Base-by-base conservation (phyloP, 306 rosid genomes). In the Lathyrus aphaca region DNA sequence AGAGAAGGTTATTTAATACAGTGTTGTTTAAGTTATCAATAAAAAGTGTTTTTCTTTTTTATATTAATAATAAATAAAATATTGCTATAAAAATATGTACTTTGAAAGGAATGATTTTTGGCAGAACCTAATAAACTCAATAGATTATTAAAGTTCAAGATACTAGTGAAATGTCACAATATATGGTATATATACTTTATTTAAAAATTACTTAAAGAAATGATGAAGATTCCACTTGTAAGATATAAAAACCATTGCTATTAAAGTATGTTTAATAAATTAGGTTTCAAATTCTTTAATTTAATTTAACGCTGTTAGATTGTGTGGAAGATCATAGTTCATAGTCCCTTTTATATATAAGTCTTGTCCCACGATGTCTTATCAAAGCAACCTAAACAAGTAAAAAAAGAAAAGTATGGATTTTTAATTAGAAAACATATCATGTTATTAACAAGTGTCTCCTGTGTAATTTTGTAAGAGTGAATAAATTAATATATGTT, bases 21-120 rank as follows among this genome's bases (percentile, higher is more conserved):
- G 63, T 51, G 27, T 69, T 70, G 83, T 78, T 82, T 78, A 71
- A 74, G 81, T 79, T 78, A 75, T 82, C 86, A 45, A 75, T 79
- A 42, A 78, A 82, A 82, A 78, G 86, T 66, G 76, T 6, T 78
- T 45, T 45, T 71, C 35, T 54, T 78, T 71, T 71, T 46, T 30
- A 15, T 25, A 40, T 72, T 40, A 66, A 75, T 53, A 69, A 60
- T 23, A 11, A 25, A 23, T 55, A 12, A 25, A 71, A 54, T 1
- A 30, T 82, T 12, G 5, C 45, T 55, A 53, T 80, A 64, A 59
- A 77, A 69, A 50, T 69, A 82, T 60, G 42, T 67, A 73, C 77
- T 42, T 69, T 69, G 77, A 48, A 61, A 74, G 79, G 66, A 76
- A 70, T 75, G 79, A 71, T 76, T 70, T 85, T 62, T 84, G 71